Evolutionary conservation across 345 rosid genomes (phyloP), one percentile per base, ranked within the genome.

Genomic region (Durio zibethinus): DNA sequence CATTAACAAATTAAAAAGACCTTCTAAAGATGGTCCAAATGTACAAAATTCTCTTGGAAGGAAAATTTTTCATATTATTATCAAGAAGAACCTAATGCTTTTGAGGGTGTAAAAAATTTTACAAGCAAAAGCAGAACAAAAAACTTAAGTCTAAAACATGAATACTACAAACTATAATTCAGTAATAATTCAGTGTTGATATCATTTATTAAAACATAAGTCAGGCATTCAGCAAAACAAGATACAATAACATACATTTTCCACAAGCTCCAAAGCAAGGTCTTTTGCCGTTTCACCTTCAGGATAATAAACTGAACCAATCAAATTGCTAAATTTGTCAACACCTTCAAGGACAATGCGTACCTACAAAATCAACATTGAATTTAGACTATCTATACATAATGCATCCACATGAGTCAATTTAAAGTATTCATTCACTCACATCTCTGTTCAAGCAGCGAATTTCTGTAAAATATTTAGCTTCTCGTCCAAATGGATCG

Each of bases 281-380:
- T 97, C 98, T 80, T 90, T 91, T 1, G 95, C 94, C 35, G 89
- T 76, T n/a, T 94, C 97, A 38, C 93, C 95, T 35, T 91, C 98
- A 16, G 97, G 88, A 80, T 97, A 97, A 84, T 89, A 88, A 31
- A 97, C 89, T 2, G 99, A 91, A 29, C 99, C 99, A 81, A 97
- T 90, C 90, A 97, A 84, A 83, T 92, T 97, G 87, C 88, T 91
- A 87, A 87, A 90, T 75, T 94, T 92, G 86, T 97, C 99, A 76
- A 90, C 95, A 38, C 98, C 98, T 89, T 97, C 99, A 76, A 97
- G 87, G 73, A 97, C 98, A 83, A 97, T 88, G 33, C 99, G 98
- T 33, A 97, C 99, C 99, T 97, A 77, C 61, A 82, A 80, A 82
- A 77, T 42, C 75, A 83, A 77, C 56, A 62, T 45, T 56, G 54